phyloP scores from a whole-genome alignment of 169 alveolate genomes.

The Plasmodium gonderi region DNA sequence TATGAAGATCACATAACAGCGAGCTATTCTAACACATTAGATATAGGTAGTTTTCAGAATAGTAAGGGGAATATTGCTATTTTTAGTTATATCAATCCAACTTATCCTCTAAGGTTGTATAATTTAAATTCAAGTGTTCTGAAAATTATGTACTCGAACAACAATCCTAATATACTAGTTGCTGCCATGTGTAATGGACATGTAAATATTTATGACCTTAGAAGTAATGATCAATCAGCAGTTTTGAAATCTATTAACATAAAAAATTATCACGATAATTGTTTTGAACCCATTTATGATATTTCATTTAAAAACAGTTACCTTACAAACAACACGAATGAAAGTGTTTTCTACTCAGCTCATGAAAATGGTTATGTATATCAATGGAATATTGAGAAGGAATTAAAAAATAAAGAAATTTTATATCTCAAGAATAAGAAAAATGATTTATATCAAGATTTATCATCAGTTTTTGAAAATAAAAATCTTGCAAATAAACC shows the following conservation, averaged over 20 bases:
- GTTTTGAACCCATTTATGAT: conserved; percentile 72
- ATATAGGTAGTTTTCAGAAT: conserved; percentile 62
- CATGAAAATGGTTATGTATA: conserved; percentile 72
- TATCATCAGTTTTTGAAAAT: conserved; percentile 70
- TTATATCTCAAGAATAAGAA: conserved; percentile 64
- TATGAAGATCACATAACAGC: conserved; percentile 70
- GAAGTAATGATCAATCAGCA: conserved; percentile 28
- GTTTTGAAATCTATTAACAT: conserved; percentile 47
- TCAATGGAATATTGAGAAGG: conserved; percentile 68
- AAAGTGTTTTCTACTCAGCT: conserved; percentile 67
- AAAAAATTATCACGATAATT: conserved; percentile 60
- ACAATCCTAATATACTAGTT: conserved; percentile 53
- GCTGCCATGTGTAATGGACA: conserved; percentile 71
- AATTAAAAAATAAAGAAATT: conserved; percentile 68
- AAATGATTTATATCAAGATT: conserved; percentile 61
- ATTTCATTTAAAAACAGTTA: conserved; percentile 27
- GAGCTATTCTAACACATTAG: conserved; percentile 67
- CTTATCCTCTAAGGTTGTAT: conserved; percentile 45
- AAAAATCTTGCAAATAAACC: conserved; percentile 44
- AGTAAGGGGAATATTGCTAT: conserved; percentile 71
- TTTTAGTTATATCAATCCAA: conserved; percentile 66
- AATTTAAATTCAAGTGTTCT: conserved; percentile 61
- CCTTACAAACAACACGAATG: background rate
- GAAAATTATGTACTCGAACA: conserved; percentile 55
- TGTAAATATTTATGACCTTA: conserved; percentile 43